Conservation (phyloP, 352 stramenopile genomes). For the Pythium aquatile region DNA sequence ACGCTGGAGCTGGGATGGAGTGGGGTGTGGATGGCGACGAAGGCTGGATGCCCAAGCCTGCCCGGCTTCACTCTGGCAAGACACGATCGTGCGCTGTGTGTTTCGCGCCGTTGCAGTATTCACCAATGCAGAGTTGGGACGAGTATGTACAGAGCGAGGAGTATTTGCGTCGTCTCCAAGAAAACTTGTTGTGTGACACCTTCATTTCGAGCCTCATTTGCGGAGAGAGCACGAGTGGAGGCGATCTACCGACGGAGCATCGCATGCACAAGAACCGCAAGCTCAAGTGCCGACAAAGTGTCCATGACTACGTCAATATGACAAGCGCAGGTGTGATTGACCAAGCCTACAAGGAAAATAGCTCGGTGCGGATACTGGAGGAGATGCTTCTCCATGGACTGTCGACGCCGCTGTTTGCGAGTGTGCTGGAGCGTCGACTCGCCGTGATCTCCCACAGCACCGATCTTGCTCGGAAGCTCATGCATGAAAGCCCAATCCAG, state of each 20-base stretch:
- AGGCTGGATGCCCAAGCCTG: constrained; percentile 84
- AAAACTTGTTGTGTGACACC: constrained; percentile 70
- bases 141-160: constrained; percentile 81
- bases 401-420: constrained; percentile 74
- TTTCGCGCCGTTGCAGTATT: constrained; percentile 76
- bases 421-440: constrained; percentile 72
- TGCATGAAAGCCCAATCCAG: constrained; percentile 47
- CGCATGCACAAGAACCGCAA: constrained; percentile 86
- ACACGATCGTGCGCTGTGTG: constrained; percentile 75
- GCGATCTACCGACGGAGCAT: constrained; percentile 81
- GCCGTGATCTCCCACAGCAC: constrained; percentile 84
- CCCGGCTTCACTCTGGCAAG: constrained; percentile 75
- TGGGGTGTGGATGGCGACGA: constrained; percentile 46
- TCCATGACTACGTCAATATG: constrained; percentile 80
- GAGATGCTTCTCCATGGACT: constrained; percentile 78
- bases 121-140: constrained; percentile 65
- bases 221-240: constrained; percentile 54
- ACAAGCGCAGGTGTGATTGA: constrained; percentile 79
- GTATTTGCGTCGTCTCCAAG: constrained; percentile 69
- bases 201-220: constrained; percentile 83
- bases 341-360: constrained; percentile 68
- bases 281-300: constrained; percentile 77
- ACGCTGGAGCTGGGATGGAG: constrained; percentile 11
- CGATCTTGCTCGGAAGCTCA: constrained; percentile 52
- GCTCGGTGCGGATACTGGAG: constrained; percentile 69